These are phyloP conservation scores for Desmodesmus armatus DNA, from an alignment of 139 green algal species.

Conservation along the genomic window DNA sequence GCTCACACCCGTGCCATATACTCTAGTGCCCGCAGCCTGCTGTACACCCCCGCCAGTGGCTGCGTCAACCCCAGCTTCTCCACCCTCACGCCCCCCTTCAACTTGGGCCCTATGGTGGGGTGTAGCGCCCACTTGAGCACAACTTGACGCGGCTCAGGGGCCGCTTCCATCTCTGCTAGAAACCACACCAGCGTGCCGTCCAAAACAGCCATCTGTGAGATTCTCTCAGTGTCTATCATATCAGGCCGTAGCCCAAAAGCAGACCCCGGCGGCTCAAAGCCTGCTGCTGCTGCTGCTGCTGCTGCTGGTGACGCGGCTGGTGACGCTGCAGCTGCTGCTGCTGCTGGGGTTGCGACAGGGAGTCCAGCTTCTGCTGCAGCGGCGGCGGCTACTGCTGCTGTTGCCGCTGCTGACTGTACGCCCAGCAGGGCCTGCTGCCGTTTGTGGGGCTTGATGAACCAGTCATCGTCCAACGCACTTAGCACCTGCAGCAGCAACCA, in stretches of 20 bases:
- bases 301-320: no score
- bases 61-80: slow-evolving; percentile 5
- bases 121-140: slow-evolving; percentile 39
- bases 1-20: neutral
- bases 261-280: no score
- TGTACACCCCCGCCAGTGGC: slow-evolving; percentile 7
- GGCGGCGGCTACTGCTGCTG: neutral
- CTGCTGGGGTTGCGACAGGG: slow-evolving; percentile 17
- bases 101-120: neutral
- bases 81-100: slow-evolving; percentile 19
- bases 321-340: slow-evolving; percentile 6
- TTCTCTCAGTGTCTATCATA: no score
- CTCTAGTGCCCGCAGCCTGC: slow-evolving; percentile 5
- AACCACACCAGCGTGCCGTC: slow-evolving; percentile 35
- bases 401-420: slow-evolving; percentile 30
- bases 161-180: slow-evolving; percentile 17
- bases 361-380: no score
- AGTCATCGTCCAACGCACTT: slow-evolving; percentile 34
- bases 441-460: slow-evolving; percentile 16
- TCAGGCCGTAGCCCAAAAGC: no score
- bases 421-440: slow-evolving; percentile 7
- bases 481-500: no score
- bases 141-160: neutral
- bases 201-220: no score
- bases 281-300: neutral